A percentile compares a stretch with the other conserved stretches of the same genome.
Evolutionary conservation across 768 basidiomycete genomes (phyloP).

Genomic region (Trametes cinnabarina): DNA sequence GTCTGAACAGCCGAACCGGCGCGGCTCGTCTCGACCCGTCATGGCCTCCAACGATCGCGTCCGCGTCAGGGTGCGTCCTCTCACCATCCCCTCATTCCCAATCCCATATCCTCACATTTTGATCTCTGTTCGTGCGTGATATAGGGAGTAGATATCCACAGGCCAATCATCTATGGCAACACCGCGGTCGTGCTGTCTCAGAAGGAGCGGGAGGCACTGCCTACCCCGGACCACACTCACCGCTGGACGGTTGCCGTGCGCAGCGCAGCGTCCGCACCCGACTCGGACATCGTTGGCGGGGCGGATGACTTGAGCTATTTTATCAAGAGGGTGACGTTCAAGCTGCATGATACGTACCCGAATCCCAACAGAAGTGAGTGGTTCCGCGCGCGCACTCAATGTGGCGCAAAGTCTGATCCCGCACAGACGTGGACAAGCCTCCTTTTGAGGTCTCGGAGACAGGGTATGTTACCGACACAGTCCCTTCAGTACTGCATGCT

Average conservation of each 20-base stretch:
- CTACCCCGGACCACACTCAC: conserved; percentile 81
- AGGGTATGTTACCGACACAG: conserved; percentile 49
- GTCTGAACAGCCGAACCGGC: conserved; percentile 33
- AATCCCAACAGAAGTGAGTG: conserved; percentile 84
- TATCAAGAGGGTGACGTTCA: conserved; percentile 95
- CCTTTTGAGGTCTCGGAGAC: conserved; percentile 97
- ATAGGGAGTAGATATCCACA: conserved; percentile 82
- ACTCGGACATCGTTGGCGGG: conserved; percentile 80
- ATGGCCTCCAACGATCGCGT: conserved; percentile 68
- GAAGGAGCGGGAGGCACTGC: conserved; percentile 60
- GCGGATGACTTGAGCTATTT: conserved; percentile 89
- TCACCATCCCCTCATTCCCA: conserved; percentile 11
- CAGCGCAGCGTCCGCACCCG: conserved; percentile 73
- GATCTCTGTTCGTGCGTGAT: not conserved
- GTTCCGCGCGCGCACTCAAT: not conserved
- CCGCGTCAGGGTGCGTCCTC: conserved; percentile 68
- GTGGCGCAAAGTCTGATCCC: conserved; percentile 1
- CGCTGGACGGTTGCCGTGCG: conserved; percentile 96
- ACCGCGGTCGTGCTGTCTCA: conserved; percentile 75
- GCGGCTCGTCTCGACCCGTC: conserved; percentile 33
- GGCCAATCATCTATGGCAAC: conserved; percentile 96
- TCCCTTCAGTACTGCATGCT: not conserved
- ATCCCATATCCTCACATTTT: conserved; percentile 6
- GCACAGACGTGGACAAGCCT: conserved; percentile 81
- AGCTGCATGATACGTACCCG: conserved; percentile 93